Evolutionary conservation across 2,329 filamentous ascomycete species (phyloP), one percentile per base, ranked within the genome.

Genomic region (Dendrostoma leiphaemia): DNA sequence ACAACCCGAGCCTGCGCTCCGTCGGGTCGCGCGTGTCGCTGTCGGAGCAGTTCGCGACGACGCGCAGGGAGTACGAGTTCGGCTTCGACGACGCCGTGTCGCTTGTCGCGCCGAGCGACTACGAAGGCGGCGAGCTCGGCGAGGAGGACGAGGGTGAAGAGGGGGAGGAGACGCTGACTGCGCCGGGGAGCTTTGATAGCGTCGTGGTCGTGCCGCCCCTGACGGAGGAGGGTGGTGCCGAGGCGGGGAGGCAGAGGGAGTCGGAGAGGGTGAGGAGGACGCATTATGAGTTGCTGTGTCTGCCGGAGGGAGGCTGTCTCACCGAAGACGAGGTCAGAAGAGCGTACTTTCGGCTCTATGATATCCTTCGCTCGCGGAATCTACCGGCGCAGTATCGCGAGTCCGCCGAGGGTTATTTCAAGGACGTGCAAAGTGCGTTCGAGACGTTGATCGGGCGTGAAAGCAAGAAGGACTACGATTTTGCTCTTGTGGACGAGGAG

Each of bases 61-160:
- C 76, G 6, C 66, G 74, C 29, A 69, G 68, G 45, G 75, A 78
- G 55, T 74, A 72, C 47, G 74, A 77, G 45, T 75, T 78, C 48
- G 76, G 69, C 59, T 75, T 74, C 52, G 76, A 79, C 60, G 76
- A 79, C 57, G 71, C 67, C 19, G 75, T 73, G 37, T 77, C 75
- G 17, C 63, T 76, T 40, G 64, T 72, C 51, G 73, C 74, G 24
- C 65, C 66, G 37, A 61, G 62, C 35, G 48, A 32, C 10, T 32
- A 19, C 21, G 37, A 41, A 6, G 37, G 23, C 10, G 35, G 7
- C 10, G 47, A 41, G n/a, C n/a, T n/a, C 1, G 34, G 26, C 6
- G 45, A 13, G 6, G 53, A 51, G 9, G 37, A 31, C 3, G 23
- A 32, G 26, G 53, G 10, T n/a, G 53, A 28, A 7, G 34, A 7